These are phyloP conservation scores for Xylaria grammica DNA, from an alignment of 495 filamentous ascomycete species.

Conservation along the genomic window DNA sequence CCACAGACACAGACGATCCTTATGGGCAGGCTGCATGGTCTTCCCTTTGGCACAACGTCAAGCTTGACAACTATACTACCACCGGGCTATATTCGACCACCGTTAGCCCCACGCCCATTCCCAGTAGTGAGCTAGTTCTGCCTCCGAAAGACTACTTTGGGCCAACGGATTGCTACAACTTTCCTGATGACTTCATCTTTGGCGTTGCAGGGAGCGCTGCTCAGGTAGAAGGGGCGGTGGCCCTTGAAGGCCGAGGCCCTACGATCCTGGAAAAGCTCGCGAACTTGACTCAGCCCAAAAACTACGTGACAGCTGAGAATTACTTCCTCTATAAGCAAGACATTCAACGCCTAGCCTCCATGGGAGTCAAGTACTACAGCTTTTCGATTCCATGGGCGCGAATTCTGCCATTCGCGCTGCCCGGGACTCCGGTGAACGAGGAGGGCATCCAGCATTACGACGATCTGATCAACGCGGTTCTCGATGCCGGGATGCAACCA, in stretches of 20 bases:
- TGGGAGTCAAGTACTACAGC: slow-evolving; percentile 53
- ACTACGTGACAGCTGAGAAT: slow-evolving; percentile 52
- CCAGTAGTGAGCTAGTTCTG: slow-evolving; percentile 3
- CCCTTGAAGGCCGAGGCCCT: slow-evolving; percentile 31
- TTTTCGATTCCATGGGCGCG: slow-evolving; percentile 46
- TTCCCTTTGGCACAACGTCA: slow-evolving; percentile 15
- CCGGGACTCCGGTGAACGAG: slow-evolving; percentile 43
- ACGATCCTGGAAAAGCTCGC: slow-evolving; percentile 42
- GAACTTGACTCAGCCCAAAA: slow-evolving; percentile 28
- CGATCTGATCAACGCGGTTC: slow-evolving; percentile 56
- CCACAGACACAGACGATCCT: slow-evolving; percentile 8
- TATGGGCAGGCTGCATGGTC: slow-evolving; percentile 13
- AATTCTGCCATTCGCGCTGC: slow-evolving; percentile 40
- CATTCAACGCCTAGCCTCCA: slow-evolving; percentile 51
- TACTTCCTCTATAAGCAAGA: slow-evolving; percentile 61
- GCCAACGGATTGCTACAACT: slow-evolving; percentile 26
- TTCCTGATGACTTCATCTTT: slow-evolving; percentile 34
- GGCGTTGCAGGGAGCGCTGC: slow-evolving; percentile 35
- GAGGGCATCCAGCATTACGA: slow-evolving; percentile 55
- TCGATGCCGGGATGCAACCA: slow-evolving; percentile 54
- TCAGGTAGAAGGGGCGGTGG: slow-evolving; percentile 36
- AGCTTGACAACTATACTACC: slow-evolving; percentile 10
- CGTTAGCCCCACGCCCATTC: neutral
- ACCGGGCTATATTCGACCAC: slow-evolving; percentile 5
- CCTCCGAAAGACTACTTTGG: slow-evolving; percentile 14